phyloP scores from a whole-genome alignment of 306 rosid genomes.

The Castanospermum australe region DNA sequence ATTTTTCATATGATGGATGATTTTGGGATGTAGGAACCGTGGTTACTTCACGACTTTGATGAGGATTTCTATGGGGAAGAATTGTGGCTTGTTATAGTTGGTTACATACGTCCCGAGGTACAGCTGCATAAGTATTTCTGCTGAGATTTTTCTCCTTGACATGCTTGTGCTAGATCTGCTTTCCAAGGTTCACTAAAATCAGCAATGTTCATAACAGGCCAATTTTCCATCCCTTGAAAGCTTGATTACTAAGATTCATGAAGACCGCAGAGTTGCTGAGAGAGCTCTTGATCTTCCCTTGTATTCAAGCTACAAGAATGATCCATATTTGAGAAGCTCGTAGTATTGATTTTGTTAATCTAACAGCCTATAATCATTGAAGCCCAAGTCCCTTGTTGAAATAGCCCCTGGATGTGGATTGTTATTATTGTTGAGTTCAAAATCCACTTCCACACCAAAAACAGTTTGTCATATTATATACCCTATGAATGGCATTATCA shows the following conservation, averaged over 20 bases:
- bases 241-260: conserved; percentile 77
- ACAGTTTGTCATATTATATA: background rate
- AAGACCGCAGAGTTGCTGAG: conserved; percentile 71
- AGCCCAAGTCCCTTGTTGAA: background rate
- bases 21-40: conserved; percentile 71
- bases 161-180: background rate
- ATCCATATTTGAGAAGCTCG: conserved; percentile 49
- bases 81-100: conserved; percentile 76
- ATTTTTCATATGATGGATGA: background rate
- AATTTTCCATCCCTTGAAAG: conserved; percentile 80
- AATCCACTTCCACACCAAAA: background rate
- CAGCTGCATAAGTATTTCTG: background rate
- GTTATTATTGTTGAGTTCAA: background rate
- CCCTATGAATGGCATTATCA: background rate
- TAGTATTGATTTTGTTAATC: conserved; percentile 1
- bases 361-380: background rate
- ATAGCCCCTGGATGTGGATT: conserved; percentile 1
- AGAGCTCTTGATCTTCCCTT: conserved; percentile 83
- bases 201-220: conserved; percentile 48
- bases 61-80: conserved; percentile 89
- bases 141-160: background rate
- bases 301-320: conserved; percentile 67
- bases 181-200: conserved; percentile 28
- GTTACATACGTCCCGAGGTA: conserved; percentile 95
- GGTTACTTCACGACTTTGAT: conserved; percentile 81